phyloP scores from a whole-genome alignment of 2,329 filamentous ascomycete genomes.

The Pleomassaria siparia region DNA sequence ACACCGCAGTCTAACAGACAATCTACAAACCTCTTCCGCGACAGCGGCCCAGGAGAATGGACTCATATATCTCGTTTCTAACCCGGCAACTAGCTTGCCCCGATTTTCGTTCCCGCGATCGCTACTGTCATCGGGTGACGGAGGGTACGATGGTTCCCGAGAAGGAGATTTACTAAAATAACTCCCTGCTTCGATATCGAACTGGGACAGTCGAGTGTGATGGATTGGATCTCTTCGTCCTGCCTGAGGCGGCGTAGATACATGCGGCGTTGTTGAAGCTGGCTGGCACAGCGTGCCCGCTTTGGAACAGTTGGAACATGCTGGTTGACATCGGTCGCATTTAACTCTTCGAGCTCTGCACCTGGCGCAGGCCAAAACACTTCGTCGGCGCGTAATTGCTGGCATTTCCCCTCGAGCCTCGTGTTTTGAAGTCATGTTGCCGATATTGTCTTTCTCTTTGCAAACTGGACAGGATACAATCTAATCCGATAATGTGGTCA shows the following conservation, averaged over 20 bases:
- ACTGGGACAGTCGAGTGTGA: slow-evolving; percentile 13
- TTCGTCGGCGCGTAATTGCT: slow-evolving; percentile 23
- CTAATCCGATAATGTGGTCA: background rate
- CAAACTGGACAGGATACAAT: background rate
- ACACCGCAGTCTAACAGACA: background rate
- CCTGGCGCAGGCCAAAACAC: slow-evolving; percentile 22
- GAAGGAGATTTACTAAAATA: slow-evolving; percentile 19
- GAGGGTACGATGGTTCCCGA: slow-evolving; percentile 16
- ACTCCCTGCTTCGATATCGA: slow-evolving; percentile 21
- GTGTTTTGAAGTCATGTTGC: slow-evolving; percentile 11
- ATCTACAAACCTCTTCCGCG: slow-evolving; percentile 17
- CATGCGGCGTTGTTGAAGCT: slow-evolving; percentile 11
- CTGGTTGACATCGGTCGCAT: slow-evolving; percentile 24
- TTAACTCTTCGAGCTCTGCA: slow-evolving; percentile 25
- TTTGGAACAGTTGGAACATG: slow-evolving; percentile 25
- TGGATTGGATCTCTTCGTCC: slow-evolving; percentile 16
- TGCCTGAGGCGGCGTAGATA: slow-evolving; percentile 8
- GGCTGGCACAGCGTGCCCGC: slow-evolving; percentile 20
- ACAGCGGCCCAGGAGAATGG: slow-evolving; percentile 23
- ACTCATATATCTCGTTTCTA: slow-evolving; percentile 17
- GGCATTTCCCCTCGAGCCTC: slow-evolving; percentile 19
- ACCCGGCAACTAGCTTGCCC: slow-evolving; percentile 12
- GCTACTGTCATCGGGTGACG: slow-evolving; percentile 11
- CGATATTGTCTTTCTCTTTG: background rate
- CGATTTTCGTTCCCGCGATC: slow-evolving; percentile 2